Percentiles rank a stretch among this genome's conserved stretches.
Conservation (phyloP, 371 early-diverging fungal genomes). For the Mucor mucedo region DNA sequence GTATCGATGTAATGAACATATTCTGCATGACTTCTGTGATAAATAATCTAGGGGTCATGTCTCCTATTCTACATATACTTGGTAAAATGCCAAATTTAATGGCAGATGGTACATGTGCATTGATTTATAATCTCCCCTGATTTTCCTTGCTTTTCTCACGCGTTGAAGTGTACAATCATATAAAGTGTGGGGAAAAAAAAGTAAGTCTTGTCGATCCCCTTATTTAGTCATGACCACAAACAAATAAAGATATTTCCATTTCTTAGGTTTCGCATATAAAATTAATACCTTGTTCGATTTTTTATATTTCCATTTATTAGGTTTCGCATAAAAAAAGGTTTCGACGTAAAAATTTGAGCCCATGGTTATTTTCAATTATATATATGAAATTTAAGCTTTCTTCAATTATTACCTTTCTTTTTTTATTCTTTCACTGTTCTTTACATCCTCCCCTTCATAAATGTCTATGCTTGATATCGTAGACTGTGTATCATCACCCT, state of each 20-base stretch:
- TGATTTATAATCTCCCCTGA: no score
- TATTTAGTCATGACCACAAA: background rate
- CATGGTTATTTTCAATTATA: constrained; percentile 2
- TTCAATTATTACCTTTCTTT: background rate
- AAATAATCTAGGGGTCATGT: no score
- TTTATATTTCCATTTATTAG: background rate
- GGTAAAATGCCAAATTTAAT: no score
- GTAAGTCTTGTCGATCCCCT: no score
- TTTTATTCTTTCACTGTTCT: constrained; percentile 7
- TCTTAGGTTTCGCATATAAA: background rate
- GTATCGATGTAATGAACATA: no score
- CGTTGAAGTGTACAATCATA: no score
- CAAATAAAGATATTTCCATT: background rate
- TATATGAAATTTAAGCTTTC: background rate
- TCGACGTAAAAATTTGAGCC: background rate
- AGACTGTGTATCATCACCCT: constrained; percentile 25
- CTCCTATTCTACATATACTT: no score
- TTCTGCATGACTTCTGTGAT: no score
- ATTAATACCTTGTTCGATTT: background rate
- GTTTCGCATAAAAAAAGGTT: constrained; percentile 11
- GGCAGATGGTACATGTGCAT: no score
- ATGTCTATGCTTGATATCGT: background rate
- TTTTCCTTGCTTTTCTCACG: no score
- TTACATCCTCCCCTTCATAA: no score
- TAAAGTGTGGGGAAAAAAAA: no score